Evolutionary conservation across 305 asterid genomes (phyloP).

Genomic region (Fraxinus nigra): DNA sequence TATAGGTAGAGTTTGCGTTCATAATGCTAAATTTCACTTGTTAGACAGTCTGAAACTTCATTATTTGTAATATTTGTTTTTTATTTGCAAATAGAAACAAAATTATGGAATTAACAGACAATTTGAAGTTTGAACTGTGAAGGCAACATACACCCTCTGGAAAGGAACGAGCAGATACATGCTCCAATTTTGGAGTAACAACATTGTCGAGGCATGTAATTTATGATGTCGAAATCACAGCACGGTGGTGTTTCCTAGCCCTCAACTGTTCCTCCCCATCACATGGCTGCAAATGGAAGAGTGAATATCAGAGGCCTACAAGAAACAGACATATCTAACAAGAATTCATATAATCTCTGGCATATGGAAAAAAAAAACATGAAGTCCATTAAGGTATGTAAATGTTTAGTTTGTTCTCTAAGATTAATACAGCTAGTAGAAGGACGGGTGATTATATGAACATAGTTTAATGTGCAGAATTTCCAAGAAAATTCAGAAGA

Average conservation of each 20-base stretch:
- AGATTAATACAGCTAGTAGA: not conserved
- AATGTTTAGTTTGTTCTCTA: not conserved
- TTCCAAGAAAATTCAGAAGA: not conserved
- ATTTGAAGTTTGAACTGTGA: not conserved
- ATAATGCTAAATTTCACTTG: not conserved
- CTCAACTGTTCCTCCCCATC: slow-evolving; percentile 44
- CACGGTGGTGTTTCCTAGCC: slow-evolving; percentile 48
- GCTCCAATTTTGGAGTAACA: not conserved
- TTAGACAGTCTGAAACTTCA: not conserved
- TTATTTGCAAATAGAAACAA: not conserved
- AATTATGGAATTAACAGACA: not conserved
- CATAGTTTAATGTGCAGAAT: not conserved
- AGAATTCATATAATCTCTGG: not conserved
- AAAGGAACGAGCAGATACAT: not conserved
- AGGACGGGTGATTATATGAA: not conserved
- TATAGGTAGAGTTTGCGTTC: not conserved
- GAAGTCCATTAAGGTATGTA: not conserved
- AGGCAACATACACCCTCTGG: not conserved
- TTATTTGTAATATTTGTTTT: not conserved
- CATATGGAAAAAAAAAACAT: not conserved
- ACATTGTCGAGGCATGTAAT: not conserved
- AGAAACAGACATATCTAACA: not conserved
- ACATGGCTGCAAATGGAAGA: slow-evolving; percentile 42
- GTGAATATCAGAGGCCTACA: not conserved
- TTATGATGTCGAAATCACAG: slow-evolving; percentile 29